A percentile compares a stretch with the other conserved stretches of the same genome.
Evolutionary conservation across 176 grass and related monocot genomes (phyloP).

Genomic region (Bonia amplexicaulis): DNA sequence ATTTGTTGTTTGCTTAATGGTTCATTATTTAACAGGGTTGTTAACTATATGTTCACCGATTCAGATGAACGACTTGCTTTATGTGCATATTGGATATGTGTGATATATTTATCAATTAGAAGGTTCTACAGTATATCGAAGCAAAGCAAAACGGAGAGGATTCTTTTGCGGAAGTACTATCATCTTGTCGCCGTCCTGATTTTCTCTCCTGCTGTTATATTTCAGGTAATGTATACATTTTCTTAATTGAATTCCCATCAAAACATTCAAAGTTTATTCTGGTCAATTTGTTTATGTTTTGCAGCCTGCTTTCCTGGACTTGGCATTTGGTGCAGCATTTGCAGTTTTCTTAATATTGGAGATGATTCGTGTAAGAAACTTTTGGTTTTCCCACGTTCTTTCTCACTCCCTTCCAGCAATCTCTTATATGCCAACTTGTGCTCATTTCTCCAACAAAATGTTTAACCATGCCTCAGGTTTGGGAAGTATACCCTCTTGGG

Average conservation of each 20-base stretch:
- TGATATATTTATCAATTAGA: conserved; percentile 69
- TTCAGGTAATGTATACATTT: conserved; percentile 55
- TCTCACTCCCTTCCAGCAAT: not conserved
- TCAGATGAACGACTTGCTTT: conserved; percentile 59
- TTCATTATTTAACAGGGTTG: conserved; percentile 58
- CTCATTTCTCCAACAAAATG: conserved; percentile 19
- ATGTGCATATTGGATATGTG: conserved; percentile 87
- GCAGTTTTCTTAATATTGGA: conserved; percentile 90
- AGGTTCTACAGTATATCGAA: conserved; percentile 89
- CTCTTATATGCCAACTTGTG: not conserved
- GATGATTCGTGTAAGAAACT: conserved; percentile 74
- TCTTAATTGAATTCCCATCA: not conserved
- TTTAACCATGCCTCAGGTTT: conserved; percentile 48
- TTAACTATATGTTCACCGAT: conserved; percentile 69
- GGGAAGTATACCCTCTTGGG: conserved; percentile 87
- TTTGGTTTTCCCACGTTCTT: not conserved
- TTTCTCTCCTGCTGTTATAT: conserved; percentile 86
- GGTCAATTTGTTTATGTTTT: conserved; percentile 27
- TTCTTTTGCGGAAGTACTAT: conserved; percentile 92
- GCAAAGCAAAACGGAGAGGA: conserved; percentile 74
- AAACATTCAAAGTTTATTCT: conserved; percentile 16
- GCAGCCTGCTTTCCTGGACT: conserved; percentile 88
- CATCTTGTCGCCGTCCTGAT: conserved; percentile 90
- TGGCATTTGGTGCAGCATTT: conserved; percentile 96
- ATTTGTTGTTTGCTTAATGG: not conserved